Evolutionary conservation across 106 monocot species (phyloP).

Genomic region (Allium sativum): DNA sequence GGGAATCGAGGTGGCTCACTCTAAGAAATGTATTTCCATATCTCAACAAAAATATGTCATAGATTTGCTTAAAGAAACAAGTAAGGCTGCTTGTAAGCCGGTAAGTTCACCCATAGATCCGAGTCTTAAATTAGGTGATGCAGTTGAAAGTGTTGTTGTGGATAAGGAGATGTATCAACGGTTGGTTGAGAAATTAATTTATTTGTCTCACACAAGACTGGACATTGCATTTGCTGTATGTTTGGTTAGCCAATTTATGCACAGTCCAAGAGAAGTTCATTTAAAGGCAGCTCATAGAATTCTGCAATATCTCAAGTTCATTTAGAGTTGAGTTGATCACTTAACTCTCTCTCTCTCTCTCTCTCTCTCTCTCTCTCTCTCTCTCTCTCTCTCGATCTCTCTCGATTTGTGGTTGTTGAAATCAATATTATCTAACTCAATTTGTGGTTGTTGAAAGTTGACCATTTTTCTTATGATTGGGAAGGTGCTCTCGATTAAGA

Average conservation of each 20-base stretch:
- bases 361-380: too few species aligned
- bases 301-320: too few species aligned
- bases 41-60: slow-evolving; percentile 2
- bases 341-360: too few species aligned
- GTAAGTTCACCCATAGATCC: background rate
- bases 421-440: too few species aligned
- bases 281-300: too few species aligned
- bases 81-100: background rate
- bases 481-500: too few species aligned
- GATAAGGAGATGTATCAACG: slow-evolving; percentile 1
- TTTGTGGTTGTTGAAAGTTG: too few species aligned
- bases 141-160: background rate
- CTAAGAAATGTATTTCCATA: background rate
- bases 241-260: background rate
- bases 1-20: background rate
- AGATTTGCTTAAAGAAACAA: background rate
- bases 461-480: too few species aligned
- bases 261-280: background rate
- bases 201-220: background rate
- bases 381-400: too few species aligned
- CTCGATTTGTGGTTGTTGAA: too few species aligned
- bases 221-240: background rate
- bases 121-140: background rate
- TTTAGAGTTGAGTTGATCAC: too few species aligned
- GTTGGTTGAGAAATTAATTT: background rate